phyloP scores from a whole-genome alignment of 1,284 basidiomycete species.

The Ceratobasidium sp. region DNA sequence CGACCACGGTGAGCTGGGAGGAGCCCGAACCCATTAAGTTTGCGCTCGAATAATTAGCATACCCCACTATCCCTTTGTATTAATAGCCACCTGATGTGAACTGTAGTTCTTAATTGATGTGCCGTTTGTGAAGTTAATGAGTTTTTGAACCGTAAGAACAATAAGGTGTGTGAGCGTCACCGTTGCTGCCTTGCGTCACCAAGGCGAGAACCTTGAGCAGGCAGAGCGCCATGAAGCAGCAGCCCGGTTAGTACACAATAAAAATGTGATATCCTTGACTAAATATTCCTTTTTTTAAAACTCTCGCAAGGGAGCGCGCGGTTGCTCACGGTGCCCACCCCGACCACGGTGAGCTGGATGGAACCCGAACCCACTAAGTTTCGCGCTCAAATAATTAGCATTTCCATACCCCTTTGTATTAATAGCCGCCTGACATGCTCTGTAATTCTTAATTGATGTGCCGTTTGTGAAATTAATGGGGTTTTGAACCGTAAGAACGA shows the following conservation, averaged over 20 bases:
- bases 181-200: conserved; percentile 40
- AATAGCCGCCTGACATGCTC: neutral
- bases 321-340: conserved; percentile 36
- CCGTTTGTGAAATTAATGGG: no score
- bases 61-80: conserved; percentile 43
- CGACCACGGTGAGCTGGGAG: conserved; percentile 16
- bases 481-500: no score
- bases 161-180: no score
- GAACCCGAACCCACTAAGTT: conserved; percentile 18
- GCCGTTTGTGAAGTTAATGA: no score
- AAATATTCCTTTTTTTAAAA: no score
- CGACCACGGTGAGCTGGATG: conserved; percentile 15
- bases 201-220: conserved; percentile 18
- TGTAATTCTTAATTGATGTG: conserved; percentile 5
- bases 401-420: conserved; percentile 30
- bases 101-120: conserved; percentile 6
- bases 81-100: neutral
- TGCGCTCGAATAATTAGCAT: conserved; percentile 2
- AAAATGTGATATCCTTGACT: no score
- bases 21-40: conserved; percentile 18
- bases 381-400: neutral
- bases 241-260: conserved; percentile 4
- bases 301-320: conserved; percentile 3
- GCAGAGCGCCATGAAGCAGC: conserved; percentile 38
- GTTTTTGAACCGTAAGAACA: no score